Evolutionary conservation across 1,139 yeast genomes (phyloP).

Genomic region (Suhomyces taliae): DNA sequence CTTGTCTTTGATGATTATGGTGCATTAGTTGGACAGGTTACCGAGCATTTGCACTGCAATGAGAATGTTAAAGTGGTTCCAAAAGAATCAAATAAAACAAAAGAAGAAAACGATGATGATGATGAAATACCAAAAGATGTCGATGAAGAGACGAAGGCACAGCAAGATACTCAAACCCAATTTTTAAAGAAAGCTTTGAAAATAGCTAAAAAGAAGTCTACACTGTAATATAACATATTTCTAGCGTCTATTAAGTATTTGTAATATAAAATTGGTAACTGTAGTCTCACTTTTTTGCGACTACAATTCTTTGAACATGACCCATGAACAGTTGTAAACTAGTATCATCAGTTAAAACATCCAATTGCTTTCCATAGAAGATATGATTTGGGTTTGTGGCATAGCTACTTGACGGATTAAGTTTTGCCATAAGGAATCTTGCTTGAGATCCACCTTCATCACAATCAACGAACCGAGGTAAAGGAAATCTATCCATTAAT

Average conservation of each 20-base stretch:
- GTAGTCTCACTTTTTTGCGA: slow-evolving; percentile 17
- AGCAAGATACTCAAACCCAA: slow-evolving; percentile 22
- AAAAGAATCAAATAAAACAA: slow-evolving; percentile 15
- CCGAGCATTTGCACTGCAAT: slow-evolving; percentile 40
- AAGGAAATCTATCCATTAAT: slow-evolving; percentile 66
- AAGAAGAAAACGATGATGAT: slow-evolving; percentile 15
- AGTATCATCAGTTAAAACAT: slow-evolving; percentile 68
- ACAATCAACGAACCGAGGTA: slow-evolving; percentile 71
- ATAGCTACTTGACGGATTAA: slow-evolving; percentile 71
- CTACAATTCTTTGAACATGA: slow-evolving; percentile 44
- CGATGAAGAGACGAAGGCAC: slow-evolving; percentile 14
- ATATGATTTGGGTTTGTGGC: slow-evolving; percentile 40
- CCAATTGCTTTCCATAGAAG: slow-evolving; percentile 28
- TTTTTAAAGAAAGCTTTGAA: slow-evolving; percentile 33
- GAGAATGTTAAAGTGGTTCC: slow-evolving; percentile 27
- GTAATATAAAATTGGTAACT: background rate
- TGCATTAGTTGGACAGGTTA: slow-evolving; percentile 44
- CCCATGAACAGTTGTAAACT: slow-evolving; percentile 70
- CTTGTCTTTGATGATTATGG: slow-evolving; percentile 62
- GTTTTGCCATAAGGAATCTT: slow-evolving; percentile 69
- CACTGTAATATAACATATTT: background rate
- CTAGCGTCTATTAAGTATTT: background rate
- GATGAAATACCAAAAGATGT: slow-evolving; percentile 14
- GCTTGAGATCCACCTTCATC: slow-evolving; percentile 82
- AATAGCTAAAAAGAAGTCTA: slow-evolving; percentile 23